Conservation (phyloP, 768 basidiomycete genomes). For the Mycena filopes region DNA sequence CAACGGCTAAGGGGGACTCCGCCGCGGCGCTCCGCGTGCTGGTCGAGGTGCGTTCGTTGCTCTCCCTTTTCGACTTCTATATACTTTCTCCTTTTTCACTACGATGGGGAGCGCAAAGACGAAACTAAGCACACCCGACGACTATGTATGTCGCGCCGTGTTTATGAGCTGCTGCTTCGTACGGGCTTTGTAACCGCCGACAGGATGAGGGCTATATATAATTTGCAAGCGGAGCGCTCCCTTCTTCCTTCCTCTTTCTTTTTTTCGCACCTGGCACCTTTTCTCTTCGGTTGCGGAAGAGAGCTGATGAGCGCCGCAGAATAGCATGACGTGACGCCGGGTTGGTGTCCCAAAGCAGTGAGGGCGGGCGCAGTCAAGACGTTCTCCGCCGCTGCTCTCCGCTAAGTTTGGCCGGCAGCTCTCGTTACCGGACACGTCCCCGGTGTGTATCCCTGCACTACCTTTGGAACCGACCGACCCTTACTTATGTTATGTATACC, state of each 20-base stretch:
- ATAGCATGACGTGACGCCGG: too few relatives aligned
- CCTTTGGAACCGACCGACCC: too few relatives aligned
- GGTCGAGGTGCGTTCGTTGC: slow-evolving; percentile 11
- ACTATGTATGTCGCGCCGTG: slow-evolving; percentile 19
- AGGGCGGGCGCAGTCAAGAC: too few relatives aligned
- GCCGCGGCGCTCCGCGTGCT: slow-evolving; percentile 22
- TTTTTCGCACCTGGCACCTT: neutral
- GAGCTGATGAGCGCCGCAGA: too few relatives aligned
- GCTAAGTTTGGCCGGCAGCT: too few relatives aligned
- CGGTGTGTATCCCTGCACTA: too few relatives aligned
- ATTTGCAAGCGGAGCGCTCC: slow-evolving; percentile 34
- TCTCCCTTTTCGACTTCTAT: neutral
- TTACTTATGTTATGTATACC: too few relatives aligned
- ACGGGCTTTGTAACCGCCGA: slow-evolving; percentile 32
- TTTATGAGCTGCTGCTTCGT: slow-evolving; percentile 17
- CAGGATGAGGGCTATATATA: slow-evolving; percentile 31
- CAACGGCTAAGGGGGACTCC: neutral
- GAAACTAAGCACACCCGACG: slow-evolving; percentile 31
- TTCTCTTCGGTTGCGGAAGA: too few relatives aligned
- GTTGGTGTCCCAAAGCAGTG: too few relatives aligned
- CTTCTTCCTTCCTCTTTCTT: neutral
- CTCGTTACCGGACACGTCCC: too few relatives aligned
- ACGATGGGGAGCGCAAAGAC: slow-evolving; percentile 12
- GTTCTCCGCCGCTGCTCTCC: too few relatives aligned
- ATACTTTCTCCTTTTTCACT: neutral